Base-by-base conservation (phyloP, 2,329 filamentous ascomycete genomes). In the Didymella lethalis region DNA sequence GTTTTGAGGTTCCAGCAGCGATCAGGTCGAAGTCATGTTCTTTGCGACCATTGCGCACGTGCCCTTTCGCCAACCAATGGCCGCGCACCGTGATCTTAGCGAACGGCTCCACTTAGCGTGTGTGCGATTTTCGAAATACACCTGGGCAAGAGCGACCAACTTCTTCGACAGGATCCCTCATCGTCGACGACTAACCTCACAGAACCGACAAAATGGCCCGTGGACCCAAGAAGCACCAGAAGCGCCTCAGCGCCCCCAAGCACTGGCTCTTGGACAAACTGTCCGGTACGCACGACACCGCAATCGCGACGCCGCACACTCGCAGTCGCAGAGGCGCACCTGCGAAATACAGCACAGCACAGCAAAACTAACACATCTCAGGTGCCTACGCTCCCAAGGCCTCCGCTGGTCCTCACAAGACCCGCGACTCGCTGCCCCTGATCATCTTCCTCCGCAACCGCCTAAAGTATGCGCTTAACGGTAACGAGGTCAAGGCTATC, bases 191-290 rank as follows among this genome's bases (percentile, higher is more conserved):
- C 71, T 71, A 73, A 72, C 69, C 68, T 71, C 68, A 68, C 62
- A 75, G 69, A 70, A 78, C 76, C 78, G 79, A 74, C 74, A 88
- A 79, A 75, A 89, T 89, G 86, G 85, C 84, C 79, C 84, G 86
- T 80, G 86, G 86, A 86, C 86, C 84, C 84, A 96, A 95, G 89
- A 97, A 97, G 91, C 95, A 99, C 86, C 94, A 98, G 85, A 98
- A 99, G 93, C 93, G 95, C 88, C 88, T 98, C 81, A 95, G 91
- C 85, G 95, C 95, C 82, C 95, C 95, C 81, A 96, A 91, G 82
- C 95, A 98, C 90, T 99, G 95, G 95, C 92, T 99, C 81, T 88
- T 99, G 83, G 95, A 99, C 92, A 99, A 99, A 85, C 88, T 99
- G 81, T 97, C 93, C 83, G 95, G 95, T 76, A 72, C 50, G 71